Percentiles rank a stretch among this genome's conserved stretches.
Conservation (phyloP, 495 filamentous ascomycete genomes). For the Daldinia concentrica region DNA sequence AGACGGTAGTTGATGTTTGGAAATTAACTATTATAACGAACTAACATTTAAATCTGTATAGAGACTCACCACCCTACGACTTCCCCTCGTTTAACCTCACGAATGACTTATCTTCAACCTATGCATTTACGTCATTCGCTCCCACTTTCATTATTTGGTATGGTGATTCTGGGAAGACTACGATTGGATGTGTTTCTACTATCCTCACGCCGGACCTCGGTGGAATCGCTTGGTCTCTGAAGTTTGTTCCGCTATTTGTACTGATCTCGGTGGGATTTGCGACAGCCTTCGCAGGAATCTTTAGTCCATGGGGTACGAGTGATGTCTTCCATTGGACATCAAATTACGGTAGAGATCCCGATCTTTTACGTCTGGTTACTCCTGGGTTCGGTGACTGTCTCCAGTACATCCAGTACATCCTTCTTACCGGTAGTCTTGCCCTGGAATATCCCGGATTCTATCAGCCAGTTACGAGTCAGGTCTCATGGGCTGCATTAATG, state of each 20-base stretch:
- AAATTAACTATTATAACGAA: conserved; percentile 8
- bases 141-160: conserved; percentile 75
- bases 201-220: conserved; percentile 81
- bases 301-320: conserved; percentile 91
- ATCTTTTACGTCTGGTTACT: conserved; percentile 90
- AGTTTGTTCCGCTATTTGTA: conserved; percentile 80
- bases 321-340: conserved; percentile 93
- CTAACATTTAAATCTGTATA: conserved; percentile 16
- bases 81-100: conserved; percentile 77
- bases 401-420: conserved; percentile 94
- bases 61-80: conserved; percentile 46
- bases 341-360: conserved; percentile 94
- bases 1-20: neutral
- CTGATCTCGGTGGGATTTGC: conserved; percentile 82
- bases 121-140: conserved; percentile 83
- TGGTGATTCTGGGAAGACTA: conserved; percentile 68
- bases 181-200: conserved; percentile 81
- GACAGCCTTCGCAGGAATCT: conserved; percentile 82
- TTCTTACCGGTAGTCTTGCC: conserved; percentile 84
- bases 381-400: conserved; percentile 97
- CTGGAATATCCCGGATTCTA: conserved; percentile 94
- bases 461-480: conserved; percentile 87
- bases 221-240: conserved; percentile 70
- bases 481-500: conserved; percentile 87
- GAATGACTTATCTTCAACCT: conserved; percentile 80